These are phyloP conservation scores for Phlebiopsis flavidoalba DNA, from an alignment of 768 basidiomycete species.

Conservation along the genomic window DNA sequence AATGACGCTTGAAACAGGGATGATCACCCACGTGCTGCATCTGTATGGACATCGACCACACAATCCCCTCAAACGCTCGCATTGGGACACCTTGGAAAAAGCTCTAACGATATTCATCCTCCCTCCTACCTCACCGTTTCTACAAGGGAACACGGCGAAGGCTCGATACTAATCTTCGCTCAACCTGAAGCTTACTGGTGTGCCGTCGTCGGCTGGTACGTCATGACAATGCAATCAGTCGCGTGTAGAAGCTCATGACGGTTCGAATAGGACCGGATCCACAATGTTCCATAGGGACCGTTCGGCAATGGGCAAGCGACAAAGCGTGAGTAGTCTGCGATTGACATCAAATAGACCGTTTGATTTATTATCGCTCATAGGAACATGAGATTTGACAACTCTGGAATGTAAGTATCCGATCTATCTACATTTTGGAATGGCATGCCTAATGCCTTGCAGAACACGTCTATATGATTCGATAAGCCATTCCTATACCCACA, in stretches of 20 bases:
- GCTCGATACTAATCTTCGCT: constrained; percentile 84
- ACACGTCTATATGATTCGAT: constrained; percentile 62
- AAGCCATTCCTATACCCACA: constrained; percentile 51
- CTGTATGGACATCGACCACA: constrained; percentile 55
- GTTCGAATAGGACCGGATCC: constrained; percentile 72
- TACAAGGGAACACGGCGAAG: constrained; percentile 51
- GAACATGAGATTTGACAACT: constrained; percentile 81
- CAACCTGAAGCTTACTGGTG: constrained; percentile 79
- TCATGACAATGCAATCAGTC: neutral
- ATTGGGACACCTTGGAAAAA: constrained; percentile 82
- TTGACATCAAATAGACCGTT: neutral
- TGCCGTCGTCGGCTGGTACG: constrained; percentile 83
- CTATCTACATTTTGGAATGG: neutral
- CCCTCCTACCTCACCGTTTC: constrained; percentile 33
- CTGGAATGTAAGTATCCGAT: constrained; percentile 54
- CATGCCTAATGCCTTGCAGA: constrained; percentile 26
- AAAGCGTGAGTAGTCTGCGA: constrained; percentile 34
- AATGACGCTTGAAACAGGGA: constrained; percentile 33
- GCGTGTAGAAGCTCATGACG: neutral
- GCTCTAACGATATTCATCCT: constrained; percentile 74
- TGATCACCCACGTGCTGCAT: constrained; percentile 81
- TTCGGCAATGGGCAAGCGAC: constrained; percentile 69
- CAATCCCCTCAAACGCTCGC: constrained; percentile 48
- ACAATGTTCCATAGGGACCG: constrained; percentile 87
- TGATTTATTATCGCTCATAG: constrained; percentile 29